phyloP scores from a whole-genome alignment of 495 filamentous ascomycete species.

The Terfezia boudieri region DNA sequence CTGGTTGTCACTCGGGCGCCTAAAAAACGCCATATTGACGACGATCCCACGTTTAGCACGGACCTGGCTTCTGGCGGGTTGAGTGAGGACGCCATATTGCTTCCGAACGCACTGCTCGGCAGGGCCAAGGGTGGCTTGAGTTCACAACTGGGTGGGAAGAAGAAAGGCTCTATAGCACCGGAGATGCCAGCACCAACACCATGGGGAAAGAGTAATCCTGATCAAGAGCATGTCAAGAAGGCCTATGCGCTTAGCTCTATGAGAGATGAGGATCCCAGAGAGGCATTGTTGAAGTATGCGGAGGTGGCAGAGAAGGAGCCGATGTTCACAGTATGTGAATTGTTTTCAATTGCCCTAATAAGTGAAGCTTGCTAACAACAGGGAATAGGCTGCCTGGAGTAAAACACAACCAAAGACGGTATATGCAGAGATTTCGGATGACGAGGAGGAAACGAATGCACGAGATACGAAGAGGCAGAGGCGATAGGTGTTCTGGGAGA shows the following conservation, averaged over 20 bases:
- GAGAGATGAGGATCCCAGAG: slow-evolving; percentile 90
- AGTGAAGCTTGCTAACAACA: not conserved
- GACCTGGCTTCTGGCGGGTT: slow-evolving; percentile 48
- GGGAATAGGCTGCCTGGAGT: slow-evolving; percentile 40
- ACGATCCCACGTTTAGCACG: slow-evolving; percentile 65
- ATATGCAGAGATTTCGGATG: slow-evolving; percentile 82
- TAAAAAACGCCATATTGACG: slow-evolving; percentile 84
- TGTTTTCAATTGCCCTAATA: not conserved
- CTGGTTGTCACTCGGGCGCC: slow-evolving; percentile 81
- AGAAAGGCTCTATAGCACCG: slow-evolving; percentile 51
- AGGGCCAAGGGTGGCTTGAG: slow-evolving; percentile 26
- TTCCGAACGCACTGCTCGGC: slow-evolving; percentile 33
- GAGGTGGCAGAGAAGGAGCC: slow-evolving; percentile 85
- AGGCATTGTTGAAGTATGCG: slow-evolving; percentile 85
- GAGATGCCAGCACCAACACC: slow-evolving; percentile 68
- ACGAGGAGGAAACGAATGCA: slow-evolving; percentile 41
- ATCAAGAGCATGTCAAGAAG: slow-evolving; percentile 69
- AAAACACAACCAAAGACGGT: slow-evolving; percentile 81
- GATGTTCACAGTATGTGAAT: slow-evolving; percentile 41
- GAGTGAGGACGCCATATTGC: slow-evolving; percentile 60
- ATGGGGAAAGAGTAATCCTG: slow-evolving; percentile 75
- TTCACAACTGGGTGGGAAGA: slow-evolving; percentile 19
- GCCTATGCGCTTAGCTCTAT: slow-evolving; percentile 78
- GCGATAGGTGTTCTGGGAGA: not conserved
- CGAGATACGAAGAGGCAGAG: not conserved